Evolutionary conservation across 2,329 filamentous ascomycete species (phyloP), one percentile per base, ranked within the genome.

Genomic region (Epichloe sp.): DNA sequence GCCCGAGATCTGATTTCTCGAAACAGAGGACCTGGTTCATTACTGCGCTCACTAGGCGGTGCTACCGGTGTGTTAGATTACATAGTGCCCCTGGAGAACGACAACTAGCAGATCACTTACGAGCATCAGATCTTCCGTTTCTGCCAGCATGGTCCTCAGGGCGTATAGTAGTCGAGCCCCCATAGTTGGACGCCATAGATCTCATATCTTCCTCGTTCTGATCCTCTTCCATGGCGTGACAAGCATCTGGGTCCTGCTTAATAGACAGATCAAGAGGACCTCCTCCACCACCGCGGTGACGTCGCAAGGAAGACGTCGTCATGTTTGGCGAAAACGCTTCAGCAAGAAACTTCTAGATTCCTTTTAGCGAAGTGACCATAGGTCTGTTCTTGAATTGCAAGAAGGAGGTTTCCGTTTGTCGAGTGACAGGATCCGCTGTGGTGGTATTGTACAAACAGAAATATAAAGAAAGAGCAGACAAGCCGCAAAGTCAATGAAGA

Each of bases 1-100:
- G 57, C 57, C 2, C 60, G 60, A 46, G 61, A 58, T 50, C 69
- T 65, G 10, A 71, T 52, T 52, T 71, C 67, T 44, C 66, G 60
- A 6, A 71, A 51, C 2, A 71, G 54, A 23, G 68, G 68, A 15
- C 64, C 65, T n/a, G 62, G 59, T n/a, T 69, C 67, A 4, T 57
- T 59, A 7, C 59, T 56, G 3, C 58, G 61, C 45, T 69, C 63
- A 51, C 67, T 70, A 48, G 67, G 67, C 21, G 68, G 61, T 15
- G 68, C 68, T 70, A 48, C 19, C n/a, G 11, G 36, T 11, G 5
- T 46, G 8, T 21, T 17, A 54, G 62, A 21, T 34, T 8, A 41
- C 3, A 26, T 40, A n/a, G n/a, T 35, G 21, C n/a, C 26, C 1
- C 42, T 37, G 37, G 10, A 36, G 12, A 23, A 23, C 15, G 2